phyloP scores from a whole-genome alignment of 495 filamentous ascomycete species.

The Cercophora sp. region DNA sequence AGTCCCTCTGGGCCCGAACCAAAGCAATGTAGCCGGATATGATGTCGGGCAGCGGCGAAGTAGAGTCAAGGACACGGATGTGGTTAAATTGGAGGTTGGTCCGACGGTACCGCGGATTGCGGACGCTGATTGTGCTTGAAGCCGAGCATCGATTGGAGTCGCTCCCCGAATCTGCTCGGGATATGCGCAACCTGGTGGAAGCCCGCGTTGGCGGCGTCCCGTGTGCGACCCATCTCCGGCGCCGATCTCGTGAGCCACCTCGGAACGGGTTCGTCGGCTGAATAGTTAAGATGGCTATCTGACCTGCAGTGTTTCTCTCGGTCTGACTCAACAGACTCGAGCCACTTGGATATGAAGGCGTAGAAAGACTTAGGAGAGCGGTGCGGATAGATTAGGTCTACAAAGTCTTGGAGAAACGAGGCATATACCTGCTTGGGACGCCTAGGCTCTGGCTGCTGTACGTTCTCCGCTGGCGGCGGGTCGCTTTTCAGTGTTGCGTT shows the following conservation, averaged over 20 bases:
- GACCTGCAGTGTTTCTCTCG: conserved; percentile 28
- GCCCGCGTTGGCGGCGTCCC: conserved; percentile 24
- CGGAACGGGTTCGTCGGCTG: conserved; percentile 21
- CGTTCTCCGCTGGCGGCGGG: too few relatives aligned
- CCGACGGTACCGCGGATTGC: conserved; percentile 16
- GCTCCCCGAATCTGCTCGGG: conserved; percentile 12
- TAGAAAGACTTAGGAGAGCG: conserved; percentile 18
- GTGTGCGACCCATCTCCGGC: conserved; percentile 25
- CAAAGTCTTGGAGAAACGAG: conserved; percentile 26
- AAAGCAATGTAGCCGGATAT: conserved; percentile 13
- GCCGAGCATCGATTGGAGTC: too few relatives aligned
- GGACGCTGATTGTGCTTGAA: conserved; percentile 13
- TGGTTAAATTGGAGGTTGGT: conserved; percentile 17
- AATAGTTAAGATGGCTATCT: conserved; percentile 25
- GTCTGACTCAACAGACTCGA: conserved; percentile 25
- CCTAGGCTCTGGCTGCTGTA: conserved; percentile 27
- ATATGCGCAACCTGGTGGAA: conserved; percentile 20
- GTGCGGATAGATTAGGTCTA: conserved; percentile 22
- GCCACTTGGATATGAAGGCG: conserved; percentile 29
- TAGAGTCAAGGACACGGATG: conserved; percentile 13
- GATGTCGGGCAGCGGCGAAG: conserved; percentile 11
- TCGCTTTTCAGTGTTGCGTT: too few relatives aligned
- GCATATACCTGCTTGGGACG: conserved; percentile 24
- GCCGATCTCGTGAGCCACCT: conserved; percentile 27
- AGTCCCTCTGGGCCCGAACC: conserved; percentile 15